These are phyloP conservation scores for Firmiana major DNA, from an alignment of 345 rosid species.

Conservation along the genomic window DNA sequence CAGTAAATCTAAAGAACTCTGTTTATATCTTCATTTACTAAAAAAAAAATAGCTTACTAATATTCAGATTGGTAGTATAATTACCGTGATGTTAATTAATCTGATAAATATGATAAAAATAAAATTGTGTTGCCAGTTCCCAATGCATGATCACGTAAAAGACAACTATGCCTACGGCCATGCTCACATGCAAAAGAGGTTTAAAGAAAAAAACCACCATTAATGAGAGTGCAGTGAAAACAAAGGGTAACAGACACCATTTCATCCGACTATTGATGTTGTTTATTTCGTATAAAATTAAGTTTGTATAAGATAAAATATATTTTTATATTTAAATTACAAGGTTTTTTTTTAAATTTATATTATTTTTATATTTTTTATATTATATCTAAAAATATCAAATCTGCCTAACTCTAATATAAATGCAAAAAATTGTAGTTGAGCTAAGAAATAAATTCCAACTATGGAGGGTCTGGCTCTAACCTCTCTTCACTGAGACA, in stretches of 20 bases:
- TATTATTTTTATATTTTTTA: too few species aligned
- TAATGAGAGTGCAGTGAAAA: background rate
- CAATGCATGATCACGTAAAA: slow-evolving; percentile 32
- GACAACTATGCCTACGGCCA: slow-evolving; percentile 18
- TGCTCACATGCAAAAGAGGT: slow-evolving; percentile 23
- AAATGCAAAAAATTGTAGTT: background rate
- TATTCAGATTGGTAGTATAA: background rate
- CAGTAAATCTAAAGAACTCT: too few species aligned
- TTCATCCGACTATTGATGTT: too few species aligned
- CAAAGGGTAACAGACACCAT: too few species aligned
- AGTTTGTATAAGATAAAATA: too few species aligned
- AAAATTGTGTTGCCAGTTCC: slow-evolving; percentile 18
- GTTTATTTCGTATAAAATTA: too few species aligned
- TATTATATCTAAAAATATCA: too few species aligned
- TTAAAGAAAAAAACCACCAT: background rate
- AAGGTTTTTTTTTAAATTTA: too few species aligned
- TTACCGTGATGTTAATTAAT: background rate
- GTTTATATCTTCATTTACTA: background rate
- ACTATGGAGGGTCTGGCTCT: slow-evolving; percentile 16
- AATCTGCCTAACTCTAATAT: too few species aligned
- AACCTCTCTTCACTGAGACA: background rate
- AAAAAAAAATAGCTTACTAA: too few species aligned
- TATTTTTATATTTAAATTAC: too few species aligned
- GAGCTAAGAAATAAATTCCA: background rate
- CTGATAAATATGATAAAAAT: slow-evolving; percentile 4